Evolutionary conservation across 192 early-diverging fungal species (phyloP).

Genomic region (Geranomyces michiganensis): DNA sequence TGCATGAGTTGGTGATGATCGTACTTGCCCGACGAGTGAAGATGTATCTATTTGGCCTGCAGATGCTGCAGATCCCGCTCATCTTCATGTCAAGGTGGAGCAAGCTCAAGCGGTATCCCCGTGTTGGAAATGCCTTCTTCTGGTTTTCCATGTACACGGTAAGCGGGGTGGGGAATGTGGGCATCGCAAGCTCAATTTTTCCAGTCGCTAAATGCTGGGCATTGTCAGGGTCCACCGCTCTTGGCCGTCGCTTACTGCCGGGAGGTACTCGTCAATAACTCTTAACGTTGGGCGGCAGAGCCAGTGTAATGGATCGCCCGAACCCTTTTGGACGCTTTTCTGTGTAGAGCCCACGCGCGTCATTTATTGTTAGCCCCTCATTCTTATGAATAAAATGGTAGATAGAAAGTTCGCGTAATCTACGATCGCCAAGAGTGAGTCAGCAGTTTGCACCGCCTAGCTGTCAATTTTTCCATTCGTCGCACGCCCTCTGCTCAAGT

Average conservation of each 20-base stretch:
- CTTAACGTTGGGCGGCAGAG: too few species aligned
- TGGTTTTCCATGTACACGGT: slow-evolving; percentile 90
- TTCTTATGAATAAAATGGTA: too few species aligned
- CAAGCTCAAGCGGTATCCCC: slow-evolving; percentile 60
- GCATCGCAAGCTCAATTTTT: background rate
- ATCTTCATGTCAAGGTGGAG: slow-evolving; percentile 69
- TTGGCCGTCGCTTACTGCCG: slow-evolving; percentile 77
- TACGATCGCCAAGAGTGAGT: too few species aligned
- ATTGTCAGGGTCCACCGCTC: slow-evolving; percentile 67
- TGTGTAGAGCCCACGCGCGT: too few species aligned
- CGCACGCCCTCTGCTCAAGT: too few species aligned
- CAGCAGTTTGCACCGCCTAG: too few species aligned
- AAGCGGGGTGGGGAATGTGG: background rate
- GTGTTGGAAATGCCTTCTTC: slow-evolving; percentile 82
- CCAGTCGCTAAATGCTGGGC: background rate
- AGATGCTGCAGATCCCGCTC: slow-evolving; percentile 91
- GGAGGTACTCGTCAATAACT: slow-evolving; percentile 27
- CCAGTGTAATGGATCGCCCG: too few species aligned
- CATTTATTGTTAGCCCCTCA: too few species aligned
- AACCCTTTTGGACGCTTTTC: too few species aligned
- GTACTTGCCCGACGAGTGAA: slow-evolving; percentile 67
- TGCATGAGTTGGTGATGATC: slow-evolving; percentile 84
- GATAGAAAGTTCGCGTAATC: too few species aligned
- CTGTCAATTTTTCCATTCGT: too few species aligned
- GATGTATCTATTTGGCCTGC: slow-evolving; percentile 78